A percentile compares a stretch with the other conserved stretches of the same genome.
Evolutionary conservation across 768 basidiomycete genomes (phyloP).

Genomic region (Boletellus ananas): DNA sequence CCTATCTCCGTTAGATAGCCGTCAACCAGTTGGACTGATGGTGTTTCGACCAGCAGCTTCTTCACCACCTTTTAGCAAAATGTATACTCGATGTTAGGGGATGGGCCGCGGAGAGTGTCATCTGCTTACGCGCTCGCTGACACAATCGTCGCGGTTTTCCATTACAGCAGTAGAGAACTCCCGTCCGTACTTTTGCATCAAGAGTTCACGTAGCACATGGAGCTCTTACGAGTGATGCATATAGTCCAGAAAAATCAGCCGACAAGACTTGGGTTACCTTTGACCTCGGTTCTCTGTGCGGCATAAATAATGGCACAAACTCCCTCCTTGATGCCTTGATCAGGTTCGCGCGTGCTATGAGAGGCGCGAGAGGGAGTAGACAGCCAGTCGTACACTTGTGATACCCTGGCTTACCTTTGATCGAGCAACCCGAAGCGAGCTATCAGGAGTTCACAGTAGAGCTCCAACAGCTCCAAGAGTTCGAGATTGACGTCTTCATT

Average conservation of each 20-base stretch:
- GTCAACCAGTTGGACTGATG: conserved; percentile 72
- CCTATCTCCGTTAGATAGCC: conserved; percentile 89
- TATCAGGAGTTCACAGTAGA: conserved; percentile 91
- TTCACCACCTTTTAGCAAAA: conserved; percentile 54
- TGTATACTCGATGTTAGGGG: conserved; percentile 3
- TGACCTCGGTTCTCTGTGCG: conserved; percentile 86
- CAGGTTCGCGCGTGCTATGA: conserved; percentile 73
- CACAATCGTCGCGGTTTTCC: conserved; percentile 78
- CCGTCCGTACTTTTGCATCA: conserved; percentile 95
- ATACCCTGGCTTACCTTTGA: conserved; percentile 56
- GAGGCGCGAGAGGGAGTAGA: conserved; percentile 7
- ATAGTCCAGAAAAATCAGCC: conserved; percentile 2
- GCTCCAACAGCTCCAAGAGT: conserved; percentile 85
- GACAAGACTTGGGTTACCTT: conserved; percentile 46
- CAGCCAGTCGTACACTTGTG: conserved; percentile 2
- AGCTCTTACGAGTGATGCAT: conserved; percentile 53
- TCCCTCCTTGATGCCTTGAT: conserved; percentile 82
- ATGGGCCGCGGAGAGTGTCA: neutral
- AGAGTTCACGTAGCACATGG: conserved; percentile 84
- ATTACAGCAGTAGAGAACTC: conserved; percentile 84
- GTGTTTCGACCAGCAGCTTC: conserved; percentile 70
- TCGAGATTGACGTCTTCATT: conserved; percentile 84
- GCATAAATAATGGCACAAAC: conserved; percentile 87
- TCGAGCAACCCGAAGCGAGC: conserved; percentile 92
- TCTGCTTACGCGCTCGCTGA: conserved; percentile 72